Base-by-base conservation (phyloP, 352 stramenopile species). In the Blastocystis sp. region DNA sequence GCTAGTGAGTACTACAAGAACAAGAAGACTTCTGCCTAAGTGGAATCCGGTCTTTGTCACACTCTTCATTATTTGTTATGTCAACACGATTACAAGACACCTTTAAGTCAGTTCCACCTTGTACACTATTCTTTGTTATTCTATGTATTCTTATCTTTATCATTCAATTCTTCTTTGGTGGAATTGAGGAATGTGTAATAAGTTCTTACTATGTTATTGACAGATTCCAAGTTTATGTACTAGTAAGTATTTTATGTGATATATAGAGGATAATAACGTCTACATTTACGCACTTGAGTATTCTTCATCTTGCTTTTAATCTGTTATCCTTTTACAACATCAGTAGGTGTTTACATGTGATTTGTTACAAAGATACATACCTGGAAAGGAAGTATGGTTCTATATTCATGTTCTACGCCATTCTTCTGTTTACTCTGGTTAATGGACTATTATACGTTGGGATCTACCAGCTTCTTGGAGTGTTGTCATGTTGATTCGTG, bases 1-100 rank as follows among this genome's bases (percentile, higher is more conserved):
- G 43, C 71, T 19, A 81, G 65, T 32, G 71, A 81, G 71, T 81
- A 78, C 43, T 81, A 63, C 49, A 27, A 83, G 71, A 66, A 43
- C 63, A 74, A 83, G 71, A 83, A 83, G 71, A 66, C 71, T 43
- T 83, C 71, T 83, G 71, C 43, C 2, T 83, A 83, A 83, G 69
- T 21, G n/a, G 12, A 12, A 63, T 37, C 9, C 46, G 69, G 29
- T 80, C 29, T 39, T 6, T 12, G 69, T 43, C 46, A 65, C 69
- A 80, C 69, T 37, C 43, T 80, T 54, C 63, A 74, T 46, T 74
- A 24, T 46, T 83, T 63, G 29, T 63, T 43, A 83, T 83, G 71
- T 27, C 71, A 24, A 46, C 71, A 42, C 71, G 71, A 66, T 43
- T 83, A 46, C 19, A 83, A 29, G 71, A 83, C 24, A 24, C 52